Conservation (phyloP, 139 green algal species). For the Chlorella ohadii region DNA sequence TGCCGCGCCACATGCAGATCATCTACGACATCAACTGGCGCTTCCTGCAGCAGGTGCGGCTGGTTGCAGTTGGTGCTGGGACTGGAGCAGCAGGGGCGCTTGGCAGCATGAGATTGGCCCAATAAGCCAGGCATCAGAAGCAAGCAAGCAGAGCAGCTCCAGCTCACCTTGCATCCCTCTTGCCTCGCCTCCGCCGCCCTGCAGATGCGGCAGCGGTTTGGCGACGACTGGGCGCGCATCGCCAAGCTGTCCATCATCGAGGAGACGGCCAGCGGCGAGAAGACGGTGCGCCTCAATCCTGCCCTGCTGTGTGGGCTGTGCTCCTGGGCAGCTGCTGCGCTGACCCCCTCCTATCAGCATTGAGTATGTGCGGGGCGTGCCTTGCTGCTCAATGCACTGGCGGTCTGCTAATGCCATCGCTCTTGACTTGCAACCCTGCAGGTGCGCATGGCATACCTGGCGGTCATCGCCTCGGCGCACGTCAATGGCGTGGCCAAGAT, state of each 20-base stretch:
- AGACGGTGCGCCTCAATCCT: slow-evolving; percentile 63
- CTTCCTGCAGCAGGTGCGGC: slow-evolving; percentile 86
- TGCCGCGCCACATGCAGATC: slow-evolving; percentile 99
- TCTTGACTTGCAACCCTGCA: slow-evolving; percentile 59
- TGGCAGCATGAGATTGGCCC: too few relatives aligned
- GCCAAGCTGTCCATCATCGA: slow-evolving; percentile 95
- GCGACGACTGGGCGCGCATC: slow-evolving; percentile 90
- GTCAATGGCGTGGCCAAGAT: slow-evolving; percentile 98
- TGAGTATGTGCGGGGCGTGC: too few relatives aligned
- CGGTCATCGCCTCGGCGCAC: slow-evolving; percentile 81
- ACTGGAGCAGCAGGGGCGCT: too few relatives aligned
- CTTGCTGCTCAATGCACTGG: too few relatives aligned
- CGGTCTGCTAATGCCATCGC: neutral
- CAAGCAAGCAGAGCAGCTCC: too few relatives aligned
- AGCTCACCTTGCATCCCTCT: neutral
- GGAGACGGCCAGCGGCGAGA: slow-evolving; percentile 78
- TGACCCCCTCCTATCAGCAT: too few relatives aligned
- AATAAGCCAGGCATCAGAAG: too few relatives aligned
- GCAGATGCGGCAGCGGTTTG: slow-evolving; percentile 78
- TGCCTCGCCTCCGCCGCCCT: neutral
- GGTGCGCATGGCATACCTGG: slow-evolving; percentile 97
- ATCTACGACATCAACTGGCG: slow-evolving; percentile 99
- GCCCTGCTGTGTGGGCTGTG: too few relatives aligned
- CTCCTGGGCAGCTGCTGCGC: too few relatives aligned
- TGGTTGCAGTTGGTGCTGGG: neutral